Base-by-base conservation (phyloP, 2,329 filamentous ascomycete species). In the Arthrobotrys sphaeroides region DNA sequence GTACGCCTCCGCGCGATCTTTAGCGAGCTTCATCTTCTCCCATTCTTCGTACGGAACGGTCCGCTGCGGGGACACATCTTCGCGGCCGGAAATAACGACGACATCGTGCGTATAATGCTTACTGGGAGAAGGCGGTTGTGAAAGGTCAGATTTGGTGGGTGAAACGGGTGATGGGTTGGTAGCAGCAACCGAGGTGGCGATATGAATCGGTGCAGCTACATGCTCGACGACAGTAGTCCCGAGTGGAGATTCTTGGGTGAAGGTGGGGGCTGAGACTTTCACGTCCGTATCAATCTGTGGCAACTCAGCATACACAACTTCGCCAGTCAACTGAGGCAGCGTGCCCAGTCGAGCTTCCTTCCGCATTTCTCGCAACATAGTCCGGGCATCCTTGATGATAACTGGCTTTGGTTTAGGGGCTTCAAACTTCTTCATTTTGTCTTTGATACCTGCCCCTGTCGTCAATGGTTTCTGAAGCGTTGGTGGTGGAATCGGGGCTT, bases 271-370 rank as follows among this genome's bases (percentile, higher is more conserved):
- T 0, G 36, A 13, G 47, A 20, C 53, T 57, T 12, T 24, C 2
- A 38, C 10, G 6, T n/a, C 31, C n/a, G n/a, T n/a, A 12, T 68
- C 62, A 36, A 57, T 0, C 18, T 62, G 16, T 20, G 55, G 62
- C 16, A 74, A 28, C n/a, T 36, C 13, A 10, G 62, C 62, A 24
- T 74, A 74, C 38, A 62, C 62, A 18, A 74, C 70, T 36, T 74
- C 55, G 26, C 70, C 70, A 1, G 33, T 67, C 18, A 74, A 16
- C 13, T 47, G 28, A 5, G 62, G 62, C 6, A 68, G 26, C 7
- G 43, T 59, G 5, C 70, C 70, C 12, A 68, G 66, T 51, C 70
- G 53, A 18, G 70, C 70, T 9, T 74, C 70, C 40, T 74, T 74
- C 33, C 70, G 66, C 20, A 65, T 65, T 49, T 68, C 70, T n/a